phyloP scores from a whole-genome alignment of 2,329 filamentous ascomycete species.

The Malbranchea zuffiana region DNA sequence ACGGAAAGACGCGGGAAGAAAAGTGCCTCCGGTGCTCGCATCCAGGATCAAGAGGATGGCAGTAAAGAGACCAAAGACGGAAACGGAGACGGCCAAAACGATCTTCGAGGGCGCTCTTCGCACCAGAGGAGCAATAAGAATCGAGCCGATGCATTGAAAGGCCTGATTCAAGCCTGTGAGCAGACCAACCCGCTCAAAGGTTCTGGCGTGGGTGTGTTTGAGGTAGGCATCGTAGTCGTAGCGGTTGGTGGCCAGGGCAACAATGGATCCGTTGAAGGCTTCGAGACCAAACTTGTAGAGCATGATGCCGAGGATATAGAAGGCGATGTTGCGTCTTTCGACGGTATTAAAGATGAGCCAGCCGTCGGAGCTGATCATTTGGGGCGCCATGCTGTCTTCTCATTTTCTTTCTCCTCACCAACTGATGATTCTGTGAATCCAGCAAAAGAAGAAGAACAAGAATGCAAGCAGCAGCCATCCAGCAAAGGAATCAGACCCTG shows the following conservation, averaged over 20 bases:
- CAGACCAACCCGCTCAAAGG: conserved; percentile 39
- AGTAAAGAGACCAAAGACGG: conserved; percentile 39
- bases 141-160: conserved; percentile 42
- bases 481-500: no score
- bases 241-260: conserved; percentile 40
- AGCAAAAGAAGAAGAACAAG: no score
- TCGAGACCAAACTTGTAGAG: conserved; percentile 44
- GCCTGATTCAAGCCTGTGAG: conserved; percentile 42
- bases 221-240: conserved; percentile 37
- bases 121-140: conserved; percentile 42
- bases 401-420: no score
- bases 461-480: no score
- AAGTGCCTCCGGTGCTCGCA: conserved; percentile 38
- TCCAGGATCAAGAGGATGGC: conserved; percentile 41
- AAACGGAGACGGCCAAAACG: conserved; percentile 35
- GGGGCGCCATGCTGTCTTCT: conserved; percentile 8
- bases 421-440: no score
- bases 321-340: conserved; percentile 38
- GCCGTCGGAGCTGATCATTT: conserved; percentile 9
- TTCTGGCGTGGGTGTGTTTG: conserved; percentile 26
- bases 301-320: conserved; percentile 43
- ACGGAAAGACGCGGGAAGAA: conserved; percentile 25
- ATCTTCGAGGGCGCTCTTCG: conserved; percentile 39
- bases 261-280: conserved; percentile 42
- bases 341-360: conserved; percentile 27